Percentiles rank a stretch among this genome's conserved stretches.
Conservation (phyloP, 23 red algal species). For the Rhodosorus marinus region DNA sequence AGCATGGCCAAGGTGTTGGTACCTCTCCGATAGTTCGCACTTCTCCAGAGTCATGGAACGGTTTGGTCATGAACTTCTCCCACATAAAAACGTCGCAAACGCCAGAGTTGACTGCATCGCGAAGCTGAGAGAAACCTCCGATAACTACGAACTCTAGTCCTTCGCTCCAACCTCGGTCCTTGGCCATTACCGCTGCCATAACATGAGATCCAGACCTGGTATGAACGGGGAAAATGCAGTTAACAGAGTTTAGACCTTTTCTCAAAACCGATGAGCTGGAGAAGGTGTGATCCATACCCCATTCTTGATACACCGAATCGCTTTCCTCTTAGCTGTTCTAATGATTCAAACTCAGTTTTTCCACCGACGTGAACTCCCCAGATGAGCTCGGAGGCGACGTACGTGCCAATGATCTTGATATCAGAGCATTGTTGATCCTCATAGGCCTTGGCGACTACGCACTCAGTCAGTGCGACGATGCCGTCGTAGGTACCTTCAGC, state of each 20-base stretch:
- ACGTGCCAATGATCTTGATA: slow-evolving; percentile 14
- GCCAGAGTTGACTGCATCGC: slow-evolving; percentile 13
- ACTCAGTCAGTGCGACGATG: slow-evolving; percentile 36
- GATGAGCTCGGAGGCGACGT: slow-evolving; percentile 23
- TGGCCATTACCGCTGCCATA: slow-evolving; percentile 30
- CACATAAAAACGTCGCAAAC: slow-evolving; percentile 44
- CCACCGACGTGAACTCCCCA: slow-evolving; percentile 30
- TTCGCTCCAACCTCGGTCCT: slow-evolving; percentile 10
- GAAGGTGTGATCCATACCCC: slow-evolving; percentile 25
- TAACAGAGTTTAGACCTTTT: too few species aligned
- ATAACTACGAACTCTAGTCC: slow-evolving; percentile 22
- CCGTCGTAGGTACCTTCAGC: slow-evolving; percentile 7
- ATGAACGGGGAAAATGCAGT: too few species aligned
- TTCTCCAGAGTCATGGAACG: slow-evolving; percentile 16
- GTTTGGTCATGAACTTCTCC: slow-evolving; percentile 54
- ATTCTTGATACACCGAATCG: slow-evolving; percentile 35
- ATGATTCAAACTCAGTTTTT: background rate
- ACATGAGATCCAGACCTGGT: slow-evolving; percentile 1
- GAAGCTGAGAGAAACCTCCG: slow-evolving; percentile 28
- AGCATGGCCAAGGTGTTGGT: slow-evolving; percentile 45
- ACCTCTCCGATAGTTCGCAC: slow-evolving; percentile 28
- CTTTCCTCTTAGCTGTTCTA: slow-evolving; percentile 16
- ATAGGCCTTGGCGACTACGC: slow-evolving; percentile 18
- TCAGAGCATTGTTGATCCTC: slow-evolving; percentile 16
- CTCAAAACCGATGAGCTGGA: too few species aligned